Conservation (phyloP, 768 basidiomycete genomes). For the Pisolithus marmoratus region DNA sequence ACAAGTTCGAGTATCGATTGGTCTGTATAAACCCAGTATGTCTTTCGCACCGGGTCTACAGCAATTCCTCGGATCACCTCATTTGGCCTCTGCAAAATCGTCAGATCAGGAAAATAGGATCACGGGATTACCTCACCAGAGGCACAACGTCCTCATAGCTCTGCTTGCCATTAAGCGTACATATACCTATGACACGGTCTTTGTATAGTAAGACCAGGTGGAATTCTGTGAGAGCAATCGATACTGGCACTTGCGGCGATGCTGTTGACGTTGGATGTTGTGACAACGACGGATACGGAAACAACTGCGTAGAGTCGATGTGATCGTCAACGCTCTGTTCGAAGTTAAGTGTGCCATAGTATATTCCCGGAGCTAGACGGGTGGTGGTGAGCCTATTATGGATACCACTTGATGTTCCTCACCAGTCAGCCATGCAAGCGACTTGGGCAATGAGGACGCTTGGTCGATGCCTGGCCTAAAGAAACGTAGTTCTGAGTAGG, state of each 20-base stretch:
- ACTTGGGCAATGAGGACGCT: conserved; percentile 61
- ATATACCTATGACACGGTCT: conserved; percentile 73
- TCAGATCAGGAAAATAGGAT: conserved; percentile 4
- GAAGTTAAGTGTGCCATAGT: conserved; percentile 75
- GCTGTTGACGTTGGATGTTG: conserved; percentile 22
- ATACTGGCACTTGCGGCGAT: conserved; percentile 50
- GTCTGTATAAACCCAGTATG: conserved; percentile 93
- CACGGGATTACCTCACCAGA: conserved; percentile 46
- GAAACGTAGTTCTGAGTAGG: conserved; percentile 75
- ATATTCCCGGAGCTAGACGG: conserved; percentile 73
- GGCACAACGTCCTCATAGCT: conserved; percentile 82
- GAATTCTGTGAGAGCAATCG: conserved; percentile 84
- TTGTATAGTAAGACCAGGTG: conserved; percentile 85
- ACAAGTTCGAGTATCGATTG: conserved; percentile 85
- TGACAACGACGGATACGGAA: conserved; percentile 61
- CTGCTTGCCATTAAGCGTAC: conserved; percentile 71
- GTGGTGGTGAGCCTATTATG: not conserved
- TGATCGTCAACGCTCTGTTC: conserved; percentile 64
- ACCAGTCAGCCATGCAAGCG: conserved; percentile 93
- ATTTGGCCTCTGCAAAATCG: conserved; percentile 55
- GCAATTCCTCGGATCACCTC: conserved; percentile 72
- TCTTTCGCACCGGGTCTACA: conserved; percentile 80
- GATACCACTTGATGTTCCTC: conserved; percentile 12
- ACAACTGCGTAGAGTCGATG: conserved; percentile 70
- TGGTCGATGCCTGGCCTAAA: conserved; percentile 69